These are phyloP conservation scores for sorghum (Sorghum bicolor) DNA, from an alignment of 176 grass and related monocot species.

Conservation along the genomic window DNA sequence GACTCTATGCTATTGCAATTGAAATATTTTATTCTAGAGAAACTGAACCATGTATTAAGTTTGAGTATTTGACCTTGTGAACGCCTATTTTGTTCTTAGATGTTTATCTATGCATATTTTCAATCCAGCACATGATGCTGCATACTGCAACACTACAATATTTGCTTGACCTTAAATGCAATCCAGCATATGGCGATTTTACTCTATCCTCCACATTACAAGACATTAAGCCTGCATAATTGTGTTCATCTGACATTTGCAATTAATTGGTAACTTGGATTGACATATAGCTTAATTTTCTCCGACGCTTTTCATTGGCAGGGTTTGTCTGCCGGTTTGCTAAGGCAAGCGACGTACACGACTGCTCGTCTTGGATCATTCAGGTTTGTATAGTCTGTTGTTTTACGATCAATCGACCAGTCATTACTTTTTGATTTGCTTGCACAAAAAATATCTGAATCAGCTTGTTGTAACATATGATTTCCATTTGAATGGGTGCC, in stretches of 20 bases:
- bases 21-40: background rate
- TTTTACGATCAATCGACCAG: background rate
- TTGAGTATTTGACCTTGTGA: background rate
- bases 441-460: background rate
- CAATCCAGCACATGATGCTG: background rate
- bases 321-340: slow-evolving; percentile 94
- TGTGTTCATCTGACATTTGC: background rate
- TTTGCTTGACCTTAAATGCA: background rate
- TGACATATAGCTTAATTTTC: slow-evolving; percentile 1
- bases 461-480: background rate
- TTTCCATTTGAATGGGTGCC: background rate
- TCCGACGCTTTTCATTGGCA: slow-evolving; percentile 34
- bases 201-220: background rate
- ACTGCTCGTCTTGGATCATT: slow-evolving; percentile 96
- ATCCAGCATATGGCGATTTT: background rate
- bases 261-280: background rate
- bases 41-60: background rate
- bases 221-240: background rate
- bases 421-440: background rate
- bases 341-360: slow-evolving; percentile 93
- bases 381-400: slow-evolving; percentile 47
- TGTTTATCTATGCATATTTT: background rate
- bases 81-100: background rate
- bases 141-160: background rate
- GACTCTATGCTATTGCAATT: background rate